phyloP scores from a whole-genome alignment of 2,329 filamentous ascomycete species.

The Colletotrichum eleusines region DNA sequence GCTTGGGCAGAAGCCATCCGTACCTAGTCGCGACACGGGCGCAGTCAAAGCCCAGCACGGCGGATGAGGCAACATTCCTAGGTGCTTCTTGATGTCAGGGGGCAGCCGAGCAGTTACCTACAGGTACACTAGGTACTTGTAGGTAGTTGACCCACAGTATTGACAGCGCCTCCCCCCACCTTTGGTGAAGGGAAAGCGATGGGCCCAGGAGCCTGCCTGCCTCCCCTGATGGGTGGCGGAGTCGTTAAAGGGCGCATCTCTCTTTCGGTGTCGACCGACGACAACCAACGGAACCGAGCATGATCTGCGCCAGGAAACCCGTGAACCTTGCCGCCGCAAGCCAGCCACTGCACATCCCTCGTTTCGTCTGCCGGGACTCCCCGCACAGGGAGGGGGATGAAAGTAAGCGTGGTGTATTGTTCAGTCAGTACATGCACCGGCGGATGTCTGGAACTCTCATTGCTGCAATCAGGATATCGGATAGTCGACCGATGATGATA shows the following conservation, averaged over 20 bases:
- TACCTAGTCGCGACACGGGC: conserved; percentile 28
- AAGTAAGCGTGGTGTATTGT: too few species aligned
- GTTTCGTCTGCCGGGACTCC: not conserved
- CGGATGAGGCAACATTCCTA: not conserved
- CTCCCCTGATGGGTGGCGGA: not conserved
- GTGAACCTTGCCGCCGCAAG: conserved; percentile 32
- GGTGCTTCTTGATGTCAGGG: not conserved
- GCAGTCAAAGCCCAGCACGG: conserved; percentile 24
- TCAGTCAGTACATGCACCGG: too few species aligned
- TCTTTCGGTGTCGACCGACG: not conserved
- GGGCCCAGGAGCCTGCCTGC: too few species aligned
- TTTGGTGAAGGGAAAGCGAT: not conserved
- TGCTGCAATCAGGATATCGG: not conserved
- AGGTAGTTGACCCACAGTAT: too few species aligned
- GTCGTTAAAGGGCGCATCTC: not conserved
- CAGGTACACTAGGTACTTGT: too few species aligned
- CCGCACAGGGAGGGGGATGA: not conserved
- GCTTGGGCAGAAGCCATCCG: conserved; percentile 11
- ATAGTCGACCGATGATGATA: not conserved
- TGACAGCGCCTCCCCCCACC: not conserved
- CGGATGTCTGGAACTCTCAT: too few species aligned
- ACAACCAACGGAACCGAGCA: conserved; percentile 20
- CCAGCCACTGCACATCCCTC: conserved; percentile 24
- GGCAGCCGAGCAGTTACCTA: not conserved
- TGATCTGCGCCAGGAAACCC: conserved; percentile 30